Percentiles rank a stretch among this genome's conserved stretches.
These are phyloP conservation scores for Umbelopsis ramanniana DNA, from an alignment of 192 early-diverging fungal genomes.

Conservation along the genomic window DNA sequence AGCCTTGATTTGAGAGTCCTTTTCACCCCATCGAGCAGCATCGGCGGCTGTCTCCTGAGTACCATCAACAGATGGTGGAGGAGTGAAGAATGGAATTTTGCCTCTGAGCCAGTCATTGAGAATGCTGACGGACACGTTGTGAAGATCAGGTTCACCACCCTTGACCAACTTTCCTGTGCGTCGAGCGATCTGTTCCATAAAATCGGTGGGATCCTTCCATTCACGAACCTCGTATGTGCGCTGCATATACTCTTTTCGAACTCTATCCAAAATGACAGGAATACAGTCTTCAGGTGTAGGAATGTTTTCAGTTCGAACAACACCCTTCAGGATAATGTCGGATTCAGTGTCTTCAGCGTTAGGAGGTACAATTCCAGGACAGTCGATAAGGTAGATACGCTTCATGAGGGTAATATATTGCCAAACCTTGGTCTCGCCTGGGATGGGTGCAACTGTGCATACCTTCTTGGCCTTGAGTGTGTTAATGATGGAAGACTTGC, in stretches of 20 bases:
- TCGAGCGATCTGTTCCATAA: constrained; percentile 86
- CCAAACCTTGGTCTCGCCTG: constrained; percentile 98
- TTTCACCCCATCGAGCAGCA: constrained; percentile 11
- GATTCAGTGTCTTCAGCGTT: constrained; percentile 86
- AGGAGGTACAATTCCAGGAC: constrained; percentile 96
- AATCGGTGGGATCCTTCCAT: constrained; percentile 90
- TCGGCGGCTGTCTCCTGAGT: constrained; percentile 24
- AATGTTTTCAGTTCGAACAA: constrained; percentile 91
- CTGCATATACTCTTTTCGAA: constrained; percentile 88
- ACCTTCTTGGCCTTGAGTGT: constrained; percentile 95
- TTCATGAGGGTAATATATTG: constrained; percentile 99
- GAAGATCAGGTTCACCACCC: constrained; percentile 94
- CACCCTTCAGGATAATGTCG: constrained; percentile 97
- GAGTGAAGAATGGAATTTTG: constrained; percentile 92
- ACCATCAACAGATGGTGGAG: constrained; percentile 65
- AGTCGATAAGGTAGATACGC: constrained; percentile 98
- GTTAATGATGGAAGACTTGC: constrained; percentile 98
- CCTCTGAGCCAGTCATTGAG: constrained; percentile 99
- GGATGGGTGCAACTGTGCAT: constrained; percentile 97
- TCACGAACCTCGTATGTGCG: constrained; percentile 89
- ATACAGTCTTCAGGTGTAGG: constrained; percentile 90
- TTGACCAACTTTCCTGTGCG: constrained; percentile 91
- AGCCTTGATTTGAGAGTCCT: constrained; percentile 29
- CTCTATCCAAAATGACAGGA: constrained; percentile 77
- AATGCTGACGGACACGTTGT: constrained; percentile 93